Evolutionary conservation across 208 protist species (phyloP), one percentile per base, ranked within the genome.

Genomic region (Spongospora subterranea): DNA sequence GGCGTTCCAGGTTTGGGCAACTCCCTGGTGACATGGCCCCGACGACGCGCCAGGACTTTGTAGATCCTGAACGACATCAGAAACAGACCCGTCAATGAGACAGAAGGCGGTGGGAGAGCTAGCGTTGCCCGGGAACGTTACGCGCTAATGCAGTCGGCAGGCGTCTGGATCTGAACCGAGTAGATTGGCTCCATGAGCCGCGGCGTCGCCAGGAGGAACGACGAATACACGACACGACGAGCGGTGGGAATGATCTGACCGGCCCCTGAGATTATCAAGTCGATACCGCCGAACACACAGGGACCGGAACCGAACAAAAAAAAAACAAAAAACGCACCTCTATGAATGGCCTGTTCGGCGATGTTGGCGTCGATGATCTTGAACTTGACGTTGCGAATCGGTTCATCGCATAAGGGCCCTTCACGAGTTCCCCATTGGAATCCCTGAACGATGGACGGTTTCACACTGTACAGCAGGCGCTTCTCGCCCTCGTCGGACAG

Each of bases 151-250:
- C 94, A 96, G 77, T 98, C 96, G 0, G 95, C 92, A 45, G 97
- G 95, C 39, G 96, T 95, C 71, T 96, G 93, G 29, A 99, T 96
- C 92, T 99, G 98, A 0, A 97, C 96, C 1, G 93, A 88, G 89
- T 97, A 98, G 29, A 99, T 95, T 0, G 99, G 99, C 95, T 99
- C 98, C 96, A 99, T 97, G 40, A 99, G 95, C n/a, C 97, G 96
- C 32, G 98, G 98, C 0, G 93, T 95, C 20, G 98, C 97, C 50
- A 95, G 96, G 0, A 99, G 94, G 45, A 99, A 97, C 1, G 97
- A 93, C 35, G 98, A 95, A 88, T 98, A 98, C n/a, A 96, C 94
- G 6, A 97, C 97, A 35, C 96, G 95, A 35, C 98, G 95, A 0
- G 97, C 94, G 41, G 96, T 98, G 0, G 96, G 94, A 88, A 97